phyloP scores from a whole-genome alignment of 140 eudicot species.

The Oenanthe javanica region DNA sequence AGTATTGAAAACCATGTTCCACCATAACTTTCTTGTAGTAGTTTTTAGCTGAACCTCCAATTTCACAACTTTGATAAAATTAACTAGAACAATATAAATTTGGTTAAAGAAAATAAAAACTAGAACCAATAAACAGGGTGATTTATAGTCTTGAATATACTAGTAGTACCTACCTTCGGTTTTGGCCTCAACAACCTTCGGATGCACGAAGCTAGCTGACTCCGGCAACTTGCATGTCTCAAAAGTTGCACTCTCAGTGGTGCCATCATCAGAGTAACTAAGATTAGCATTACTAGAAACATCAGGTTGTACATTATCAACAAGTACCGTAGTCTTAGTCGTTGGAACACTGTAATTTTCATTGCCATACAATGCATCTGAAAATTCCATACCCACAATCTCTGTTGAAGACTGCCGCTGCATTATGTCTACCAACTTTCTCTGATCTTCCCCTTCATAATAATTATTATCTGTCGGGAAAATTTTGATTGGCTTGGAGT shows the following conservation, averaged over 20 bases:
- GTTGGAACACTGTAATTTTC: neutral
- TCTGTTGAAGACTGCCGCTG: neutral
- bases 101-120: too few species aligned
- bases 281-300: neutral
- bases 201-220: conserved; percentile 53
- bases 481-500: neutral
- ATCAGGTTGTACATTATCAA: neutral
- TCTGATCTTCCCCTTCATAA: neutral
- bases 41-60: neutral
- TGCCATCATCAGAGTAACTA: neutral
- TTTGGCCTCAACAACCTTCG: conserved; percentile 23
- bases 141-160: neutral
- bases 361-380: neutral
- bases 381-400: neutral
- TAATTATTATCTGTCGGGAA: neutral
- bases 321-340: neutral
- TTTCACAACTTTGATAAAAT: neutral
- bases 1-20: neutral
- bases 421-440: neutral
- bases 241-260: neutral
- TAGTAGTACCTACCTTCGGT: neutral
- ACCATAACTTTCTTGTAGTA: neutral
- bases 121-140: neutral
- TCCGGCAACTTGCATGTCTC: conserved; percentile 40
- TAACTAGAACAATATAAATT: neutral